A percentile compares a stretch with the other conserved stretches of the same genome.
Evolutionary conservation across 306 rosid genomes (phyloP).

Genomic region (Prinsepia uniflora): DNA sequence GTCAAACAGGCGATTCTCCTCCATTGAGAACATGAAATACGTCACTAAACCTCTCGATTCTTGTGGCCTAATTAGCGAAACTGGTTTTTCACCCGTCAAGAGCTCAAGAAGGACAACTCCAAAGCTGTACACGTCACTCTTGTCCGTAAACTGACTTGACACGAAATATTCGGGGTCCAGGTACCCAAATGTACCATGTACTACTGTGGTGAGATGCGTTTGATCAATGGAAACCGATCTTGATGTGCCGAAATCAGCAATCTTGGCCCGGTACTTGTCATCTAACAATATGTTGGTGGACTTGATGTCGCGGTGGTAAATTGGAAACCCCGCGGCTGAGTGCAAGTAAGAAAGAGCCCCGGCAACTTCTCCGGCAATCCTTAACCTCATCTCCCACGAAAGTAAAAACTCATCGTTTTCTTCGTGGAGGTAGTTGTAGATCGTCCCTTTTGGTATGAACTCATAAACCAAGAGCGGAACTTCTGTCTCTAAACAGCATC

Average conservation of each 20-base stretch:
- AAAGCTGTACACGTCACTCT: slow-evolving; percentile 28
- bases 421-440: slow-evolving; percentile 9
- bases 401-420: neutral
- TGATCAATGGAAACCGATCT: slow-evolving; percentile 22
- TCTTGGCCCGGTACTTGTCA: slow-evolving; percentile 24
- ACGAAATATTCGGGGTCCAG: slow-evolving; percentile 29
- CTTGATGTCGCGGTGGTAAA: slow-evolving; percentile 28
- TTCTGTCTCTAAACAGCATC: slow-evolving; percentile 18
- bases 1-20: slow-evolving; percentile 4
- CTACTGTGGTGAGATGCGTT: slow-evolving; percentile 24
- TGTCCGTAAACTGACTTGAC: slow-evolving; percentile 23
- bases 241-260: slow-evolving; percentile 28
- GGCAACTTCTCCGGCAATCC: slow-evolving; percentile 1
- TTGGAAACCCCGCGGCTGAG: slow-evolving; percentile 16
- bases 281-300: slow-evolving; percentile 26
- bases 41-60: slow-evolving; percentile 14
- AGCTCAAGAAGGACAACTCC: slow-evolving; percentile 29
- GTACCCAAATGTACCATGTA: slow-evolving; percentile 29
- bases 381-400: slow-evolving; percentile 3
- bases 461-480: slow-evolving; percentile 21
- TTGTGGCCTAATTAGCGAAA: neutral
- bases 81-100: slow-evolving; percentile 19
- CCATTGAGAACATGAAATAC: neutral
- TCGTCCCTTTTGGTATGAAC: slow-evolving; percentile 11
- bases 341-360: slow-evolving; percentile 21